Percentiles rank a stretch among this genome's conserved stretches.
Conservation (phyloP, 257 asterid species). For the Cynanchum wilfordii region DNA sequence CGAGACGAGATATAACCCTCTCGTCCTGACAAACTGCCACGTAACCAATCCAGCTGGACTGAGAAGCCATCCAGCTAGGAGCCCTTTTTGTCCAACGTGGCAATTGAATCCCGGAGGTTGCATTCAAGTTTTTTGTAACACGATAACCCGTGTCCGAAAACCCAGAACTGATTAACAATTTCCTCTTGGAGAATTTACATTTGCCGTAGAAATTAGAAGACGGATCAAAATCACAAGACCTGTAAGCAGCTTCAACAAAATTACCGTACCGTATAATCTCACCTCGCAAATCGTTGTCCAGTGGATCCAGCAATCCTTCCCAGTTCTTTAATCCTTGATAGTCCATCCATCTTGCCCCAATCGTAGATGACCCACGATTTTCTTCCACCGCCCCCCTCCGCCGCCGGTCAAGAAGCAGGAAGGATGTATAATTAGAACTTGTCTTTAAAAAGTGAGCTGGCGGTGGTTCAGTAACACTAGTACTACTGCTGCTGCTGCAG, state of each 20-base stretch:
- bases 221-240: constrained; percentile 54
- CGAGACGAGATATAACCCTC: constrained; percentile 58
- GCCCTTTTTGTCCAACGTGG: constrained; percentile 56
- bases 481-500: background rate
- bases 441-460: constrained; percentile 8
- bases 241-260: constrained; percentile 68
- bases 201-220: constrained; percentile 46
- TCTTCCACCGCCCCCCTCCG: background rate
- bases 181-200: constrained; percentile 45
- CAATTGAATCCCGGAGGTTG: constrained; percentile 60
- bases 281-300: constrained; percentile 53
- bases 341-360: constrained; percentile 58
- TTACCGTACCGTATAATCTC: constrained; percentile 73
- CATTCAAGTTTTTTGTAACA: constrained; percentile 46
- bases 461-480: background rate
- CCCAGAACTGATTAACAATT: constrained; percentile 36
- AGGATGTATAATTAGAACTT: background rate
- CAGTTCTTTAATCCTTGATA: constrained; percentile 65
- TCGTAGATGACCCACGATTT: background rate
- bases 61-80: constrained; percentile 50
- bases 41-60: constrained; percentile 80
- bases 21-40: constrained; percentile 70
- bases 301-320: constrained; percentile 84
- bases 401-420: constrained; percentile 4
- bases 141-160: constrained; percentile 49